phyloP scores from a whole-genome alignment of 345 rosid species.

The Hevea brasiliensis region DNA sequence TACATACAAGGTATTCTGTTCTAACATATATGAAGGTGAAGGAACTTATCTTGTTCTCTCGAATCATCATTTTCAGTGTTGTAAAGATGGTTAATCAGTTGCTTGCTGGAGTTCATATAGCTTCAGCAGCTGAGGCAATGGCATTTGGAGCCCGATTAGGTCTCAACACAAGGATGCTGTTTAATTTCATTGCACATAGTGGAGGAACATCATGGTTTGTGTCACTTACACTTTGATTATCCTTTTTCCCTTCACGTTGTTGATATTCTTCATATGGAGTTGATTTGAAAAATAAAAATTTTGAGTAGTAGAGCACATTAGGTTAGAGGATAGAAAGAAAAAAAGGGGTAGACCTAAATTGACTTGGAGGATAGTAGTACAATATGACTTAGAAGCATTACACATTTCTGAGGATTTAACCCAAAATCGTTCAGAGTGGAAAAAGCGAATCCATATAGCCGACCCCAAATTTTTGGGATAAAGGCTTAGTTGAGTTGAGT shows the following conservation, averaged over 20 bases:
- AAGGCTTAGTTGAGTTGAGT: too few species aligned
- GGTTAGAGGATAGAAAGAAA: too few species aligned
- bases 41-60: conserved; percentile 1
- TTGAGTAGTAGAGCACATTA: too few species aligned
- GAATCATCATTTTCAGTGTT: conserved; percentile 41
- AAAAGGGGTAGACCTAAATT: too few species aligned
- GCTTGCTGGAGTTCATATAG: conserved; percentile 98
- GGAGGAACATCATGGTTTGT: conserved; percentile 90
- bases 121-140: conserved; percentile 95
- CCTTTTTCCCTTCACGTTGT: background rate
- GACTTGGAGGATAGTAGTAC: too few species aligned
- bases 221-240: background rate
- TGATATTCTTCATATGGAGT: background rate
- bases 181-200: conserved; percentile 54
- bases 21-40: background rate
- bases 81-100: conserved; percentile 94
- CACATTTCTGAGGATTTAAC: too few species aligned
- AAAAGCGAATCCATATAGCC: too few species aligned
- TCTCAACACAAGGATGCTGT: conserved; percentile 72
- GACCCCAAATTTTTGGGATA: too few species aligned
- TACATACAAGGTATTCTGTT: background rate
- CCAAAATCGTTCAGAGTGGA: too few species aligned
- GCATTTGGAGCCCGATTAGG: conserved; percentile 94
- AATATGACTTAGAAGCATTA: too few species aligned
- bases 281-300: background rate